Conservation (phyloP, 371 early-diverging fungal genomes). For the Circinella minor region DNA sequence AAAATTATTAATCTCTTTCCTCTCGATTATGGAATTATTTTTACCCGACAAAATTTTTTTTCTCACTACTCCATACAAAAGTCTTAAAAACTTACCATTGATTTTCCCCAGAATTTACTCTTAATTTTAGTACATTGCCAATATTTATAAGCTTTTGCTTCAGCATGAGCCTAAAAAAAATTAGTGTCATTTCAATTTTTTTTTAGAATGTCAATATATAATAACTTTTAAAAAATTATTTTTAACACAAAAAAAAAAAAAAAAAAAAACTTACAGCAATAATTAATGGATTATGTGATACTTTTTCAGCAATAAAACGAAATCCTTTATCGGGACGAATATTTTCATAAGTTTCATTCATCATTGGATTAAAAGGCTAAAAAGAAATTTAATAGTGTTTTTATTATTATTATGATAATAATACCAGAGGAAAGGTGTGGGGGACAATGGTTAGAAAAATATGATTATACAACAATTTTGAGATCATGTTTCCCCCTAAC, state of each 20-base stretch:
- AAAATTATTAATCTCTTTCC: neutral
- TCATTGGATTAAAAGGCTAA: constrained; percentile 92
- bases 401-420: too few species aligned
- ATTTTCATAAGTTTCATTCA: constrained; percentile 94
- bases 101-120: constrained; percentile 87
- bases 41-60: neutral
- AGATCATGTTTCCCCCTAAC: too few species aligned
- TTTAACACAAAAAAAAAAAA: neutral
- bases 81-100: constrained; percentile 15
- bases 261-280: constrained; percentile 71
- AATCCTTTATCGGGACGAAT: constrained; percentile 83
- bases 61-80: too few species aligned
- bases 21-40: too few species aligned
- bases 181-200: neutral
- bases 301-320: constrained; percentile 86
- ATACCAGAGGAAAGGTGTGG: too few species aligned
- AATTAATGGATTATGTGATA: constrained; percentile 83
- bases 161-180: constrained; percentile 54
- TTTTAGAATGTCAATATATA: too few species aligned
- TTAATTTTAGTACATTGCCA: constrained; percentile 81
- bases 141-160: constrained; percentile 66
- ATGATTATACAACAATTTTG: too few species aligned
- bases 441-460: too few species aligned
- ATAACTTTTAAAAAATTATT: neutral
- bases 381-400: too few species aligned